Percentiles rank a stretch among this genome's conserved stretches.
Evolutionary conservation across 345 rosid species (phyloP).

Genomic region (Conringia planisiliqua): DNA sequence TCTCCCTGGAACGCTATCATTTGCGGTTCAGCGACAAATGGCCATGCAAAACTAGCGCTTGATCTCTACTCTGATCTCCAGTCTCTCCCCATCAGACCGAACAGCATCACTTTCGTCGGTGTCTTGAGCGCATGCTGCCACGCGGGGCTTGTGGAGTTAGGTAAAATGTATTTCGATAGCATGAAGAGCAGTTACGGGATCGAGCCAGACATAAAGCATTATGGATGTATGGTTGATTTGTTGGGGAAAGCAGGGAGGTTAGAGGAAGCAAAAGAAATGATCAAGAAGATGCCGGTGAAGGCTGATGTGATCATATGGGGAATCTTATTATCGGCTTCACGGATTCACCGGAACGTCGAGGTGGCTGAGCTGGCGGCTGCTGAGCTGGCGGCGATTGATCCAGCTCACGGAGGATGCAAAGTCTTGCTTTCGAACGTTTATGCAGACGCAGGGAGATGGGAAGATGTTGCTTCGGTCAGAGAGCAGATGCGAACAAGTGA

Average conservation of each 20-base stretch:
- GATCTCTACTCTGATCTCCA: constrained; percentile 51
- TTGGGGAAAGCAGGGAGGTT: constrained; percentile 67
- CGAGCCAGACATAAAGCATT: constrained; percentile 63
- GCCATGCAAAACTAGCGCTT: constrained; percentile 56
- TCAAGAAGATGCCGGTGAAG: constrained; percentile 65
- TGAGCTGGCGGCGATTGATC: constrained; percentile 53
- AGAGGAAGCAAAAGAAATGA: constrained; percentile 58
- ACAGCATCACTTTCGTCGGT: constrained; percentile 73
- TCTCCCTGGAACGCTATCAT: constrained; percentile 91
- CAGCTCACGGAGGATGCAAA: constrained; percentile 57
- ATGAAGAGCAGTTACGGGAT: constrained; percentile 51
- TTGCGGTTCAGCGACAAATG: constrained; percentile 73
- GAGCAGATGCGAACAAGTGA: constrained; percentile 42
- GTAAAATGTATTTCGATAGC: constrained; percentile 50
- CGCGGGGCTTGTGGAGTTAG: constrained; percentile 55
- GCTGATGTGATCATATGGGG: constrained; percentile 86
- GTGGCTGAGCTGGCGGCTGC: constrained; percentile 63
- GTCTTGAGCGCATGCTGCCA: constrained; percentile 79
- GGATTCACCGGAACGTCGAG: constrained; percentile 56
- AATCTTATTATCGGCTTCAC: constrained; percentile 60
- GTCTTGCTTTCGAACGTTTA: constrained; percentile 71
- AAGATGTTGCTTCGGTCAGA: constrained; percentile 59
- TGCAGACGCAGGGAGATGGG: constrained; percentile 86
- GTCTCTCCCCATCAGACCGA: constrained; percentile 41
- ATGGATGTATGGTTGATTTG: constrained; percentile 59